A percentile compares a stretch with the other conserved stretches of the same genome.
These are phyloP conservation scores for Harringtonia aguacate DNA, from an alignment of 2,329 filamentous ascomycete species.

Conservation along the genomic window DNA sequence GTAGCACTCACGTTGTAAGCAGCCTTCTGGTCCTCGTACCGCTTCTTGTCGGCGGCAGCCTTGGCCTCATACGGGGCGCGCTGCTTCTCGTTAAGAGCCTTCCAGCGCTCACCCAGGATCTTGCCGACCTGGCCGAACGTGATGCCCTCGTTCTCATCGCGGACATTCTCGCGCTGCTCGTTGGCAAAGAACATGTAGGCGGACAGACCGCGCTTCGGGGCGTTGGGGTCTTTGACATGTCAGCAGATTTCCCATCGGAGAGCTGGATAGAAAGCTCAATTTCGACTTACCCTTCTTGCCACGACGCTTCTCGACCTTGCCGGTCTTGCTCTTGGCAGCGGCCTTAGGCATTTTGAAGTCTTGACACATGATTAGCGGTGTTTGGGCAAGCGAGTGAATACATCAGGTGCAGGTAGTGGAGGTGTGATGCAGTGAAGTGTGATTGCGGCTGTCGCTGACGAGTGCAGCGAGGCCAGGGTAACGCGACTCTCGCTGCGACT, in stretches of 20 bases:
- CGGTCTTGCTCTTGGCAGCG: conserved; percentile 39
- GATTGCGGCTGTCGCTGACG: too few relatives aligned
- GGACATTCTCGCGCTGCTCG: conserved; percentile 95
- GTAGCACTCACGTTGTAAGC: conserved; percentile 69
- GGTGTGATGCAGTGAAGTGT: too few relatives aligned
- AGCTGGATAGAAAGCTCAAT: too few relatives aligned
- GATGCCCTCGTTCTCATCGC: conserved; percentile 96
- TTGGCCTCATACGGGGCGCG: conserved; percentile 92
- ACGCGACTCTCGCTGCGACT: too few relatives aligned
- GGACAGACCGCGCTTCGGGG: conserved; percentile 96
- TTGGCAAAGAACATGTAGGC: conserved; percentile 99
- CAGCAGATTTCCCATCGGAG: too few relatives aligned
- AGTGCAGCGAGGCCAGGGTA: too few relatives aligned
- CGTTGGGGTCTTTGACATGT: conserved; percentile 72
- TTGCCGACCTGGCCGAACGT: conserved; percentile 97
- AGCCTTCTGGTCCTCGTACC: conserved; percentile 96
- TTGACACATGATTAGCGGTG: conserved; percentile 10
- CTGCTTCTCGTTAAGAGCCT: conserved; percentile 89
- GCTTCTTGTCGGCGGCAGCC: conserved; percentile 96
- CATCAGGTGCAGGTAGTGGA: too few relatives aligned
- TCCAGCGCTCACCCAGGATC: conserved; percentile 97
- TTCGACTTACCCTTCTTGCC: conserved; percentile 50
- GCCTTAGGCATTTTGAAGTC: conserved; percentile 47
- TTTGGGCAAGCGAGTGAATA: too few relatives aligned
- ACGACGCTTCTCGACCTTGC: conserved; percentile 44